A percentile compares a stretch with the other conserved stretches of the same genome.
Conservation (phyloP, 2,329 filamentous ascomycete genomes). For the Colletotrichum endophyticum region DNA sequence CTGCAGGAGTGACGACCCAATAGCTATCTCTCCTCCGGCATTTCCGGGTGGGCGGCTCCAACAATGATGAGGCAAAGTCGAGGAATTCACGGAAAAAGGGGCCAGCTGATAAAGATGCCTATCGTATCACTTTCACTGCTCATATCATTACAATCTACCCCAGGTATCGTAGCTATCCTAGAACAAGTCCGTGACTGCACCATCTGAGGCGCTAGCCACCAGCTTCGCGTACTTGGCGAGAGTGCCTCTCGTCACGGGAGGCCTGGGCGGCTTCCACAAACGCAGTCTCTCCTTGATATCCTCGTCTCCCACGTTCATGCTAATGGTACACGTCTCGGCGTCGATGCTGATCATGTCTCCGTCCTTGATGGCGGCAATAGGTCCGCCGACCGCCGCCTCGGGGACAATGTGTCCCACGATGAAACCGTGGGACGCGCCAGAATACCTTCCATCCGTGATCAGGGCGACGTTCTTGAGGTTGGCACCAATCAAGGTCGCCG, state of each 20-base stretch:
- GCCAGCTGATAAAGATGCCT: background rate
- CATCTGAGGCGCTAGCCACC: slow-evolving; percentile 90
- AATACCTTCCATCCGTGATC: slow-evolving; percentile 91
- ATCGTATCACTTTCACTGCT: background rate
- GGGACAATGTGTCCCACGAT: slow-evolving; percentile 93
- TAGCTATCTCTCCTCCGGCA: background rate
- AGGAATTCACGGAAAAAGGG: background rate
- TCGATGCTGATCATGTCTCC: slow-evolving; percentile 89
- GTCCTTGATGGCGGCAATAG: slow-evolving; percentile 80
- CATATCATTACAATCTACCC: background rate
- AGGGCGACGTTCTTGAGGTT: slow-evolving; percentile 86
- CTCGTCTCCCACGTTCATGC: slow-evolving; percentile 68
- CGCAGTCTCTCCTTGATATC: slow-evolving; percentile 70
- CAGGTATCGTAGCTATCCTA: background rate
- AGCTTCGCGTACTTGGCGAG: slow-evolving; percentile 89
- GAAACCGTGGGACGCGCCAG: slow-evolving; percentile 87
- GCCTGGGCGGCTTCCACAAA: slow-evolving; percentile 73
- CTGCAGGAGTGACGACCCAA: background rate
- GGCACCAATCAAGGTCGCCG: slow-evolving; percentile 90
- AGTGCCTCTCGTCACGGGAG: slow-evolving; percentile 79
- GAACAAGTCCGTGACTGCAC: slow-evolving; percentile 78
- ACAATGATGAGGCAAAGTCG: background rate
- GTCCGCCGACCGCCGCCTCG: slow-evolving; percentile 87
- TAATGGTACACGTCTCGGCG: slow-evolving; percentile 75
- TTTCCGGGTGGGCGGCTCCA: background rate